These are phyloP conservation scores for Micromonas pusilla DNA, from an alignment of 139 green algal genomes.

Conservation along the genomic window DNA sequence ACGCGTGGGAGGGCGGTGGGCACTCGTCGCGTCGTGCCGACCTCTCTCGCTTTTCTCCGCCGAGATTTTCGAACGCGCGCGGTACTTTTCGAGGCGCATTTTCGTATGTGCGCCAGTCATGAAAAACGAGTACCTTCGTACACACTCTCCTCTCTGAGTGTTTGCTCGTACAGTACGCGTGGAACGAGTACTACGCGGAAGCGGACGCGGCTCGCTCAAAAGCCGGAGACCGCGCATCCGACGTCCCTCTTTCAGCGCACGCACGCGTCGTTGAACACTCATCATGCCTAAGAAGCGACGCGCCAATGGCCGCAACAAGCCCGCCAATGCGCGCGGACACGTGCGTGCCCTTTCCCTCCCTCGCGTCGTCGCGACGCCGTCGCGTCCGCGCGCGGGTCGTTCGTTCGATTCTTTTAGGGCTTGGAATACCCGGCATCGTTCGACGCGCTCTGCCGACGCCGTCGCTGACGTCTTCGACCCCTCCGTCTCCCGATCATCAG, in stretches of 20 bases:
- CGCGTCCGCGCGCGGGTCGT: not conserved
- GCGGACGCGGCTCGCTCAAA: too few relatives aligned
- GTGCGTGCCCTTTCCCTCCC: not conserved
- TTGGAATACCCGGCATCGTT: not conserved
- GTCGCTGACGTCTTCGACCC: not conserved
- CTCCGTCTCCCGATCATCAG: constrained; percentile 38
- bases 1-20: not conserved
- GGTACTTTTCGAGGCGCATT: too few relatives aligned
- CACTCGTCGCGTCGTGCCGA: not conserved
- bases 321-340: constrained; percentile 31
- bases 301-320: constrained; percentile 36
- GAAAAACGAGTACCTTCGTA: too few relatives aligned
- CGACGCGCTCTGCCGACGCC: not conserved
- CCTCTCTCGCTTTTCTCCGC: not conserved
- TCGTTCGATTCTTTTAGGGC: not conserved
- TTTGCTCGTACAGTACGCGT: too few relatives aligned
- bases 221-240: too few relatives aligned
- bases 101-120: too few relatives aligned
- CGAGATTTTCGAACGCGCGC: too few relatives aligned
- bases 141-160: too few relatives aligned
- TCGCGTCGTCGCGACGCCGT: not conserved
- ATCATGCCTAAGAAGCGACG: constrained; percentile 36
- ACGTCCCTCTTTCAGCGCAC: not conserved
- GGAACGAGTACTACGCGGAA: too few relatives aligned
- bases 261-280: not conserved